Evolutionary conservation across 306 rosid species (phyloP).

Genomic region (Psophocarpus tetragonolobus): DNA sequence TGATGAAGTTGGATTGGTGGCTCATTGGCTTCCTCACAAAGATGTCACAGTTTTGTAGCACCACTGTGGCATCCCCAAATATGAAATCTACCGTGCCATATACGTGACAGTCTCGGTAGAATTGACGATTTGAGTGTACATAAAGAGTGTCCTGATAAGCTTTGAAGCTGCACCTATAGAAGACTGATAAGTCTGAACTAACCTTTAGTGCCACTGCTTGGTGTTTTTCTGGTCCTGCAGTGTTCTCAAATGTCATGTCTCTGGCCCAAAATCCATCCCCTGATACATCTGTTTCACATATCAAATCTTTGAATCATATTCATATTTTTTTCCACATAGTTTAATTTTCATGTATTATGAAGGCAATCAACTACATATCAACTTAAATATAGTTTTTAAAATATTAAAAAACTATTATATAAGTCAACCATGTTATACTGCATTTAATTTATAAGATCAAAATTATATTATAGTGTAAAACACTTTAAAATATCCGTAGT

Average conservation of each 20-base stretch:
- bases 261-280: slow-evolving; percentile 86
- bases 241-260: slow-evolving; percentile 77
- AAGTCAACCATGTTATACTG: no score
- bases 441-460: no score
- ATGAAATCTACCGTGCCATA: slow-evolving; percentile 62
- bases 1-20: slow-evolving; percentile 60
- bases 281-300: slow-evolving; percentile 47
- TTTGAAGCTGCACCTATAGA: slow-evolving; percentile 60
- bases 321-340: not conserved
- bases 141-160: slow-evolving; percentile 77
- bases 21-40: slow-evolving; percentile 52
- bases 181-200: slow-evolving; percentile 54
- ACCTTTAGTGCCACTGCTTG: slow-evolving; percentile 70
- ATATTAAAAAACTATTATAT: no score
- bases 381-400: no score
- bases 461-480: no score
- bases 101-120: slow-evolving; percentile 61
- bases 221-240: slow-evolving; percentile 60
- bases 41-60: slow-evolving; percentile 70
- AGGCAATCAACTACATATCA: no score
- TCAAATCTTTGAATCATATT: not conserved
- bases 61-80: slow-evolving; percentile 53
- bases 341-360: not conserved
- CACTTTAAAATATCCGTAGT: no score
- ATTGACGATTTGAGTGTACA: slow-evolving; percentile 61